phyloP scores from a whole-genome alignment of 2,329 filamentous ascomycete genomes.

The Orbilia quercus region DNA sequence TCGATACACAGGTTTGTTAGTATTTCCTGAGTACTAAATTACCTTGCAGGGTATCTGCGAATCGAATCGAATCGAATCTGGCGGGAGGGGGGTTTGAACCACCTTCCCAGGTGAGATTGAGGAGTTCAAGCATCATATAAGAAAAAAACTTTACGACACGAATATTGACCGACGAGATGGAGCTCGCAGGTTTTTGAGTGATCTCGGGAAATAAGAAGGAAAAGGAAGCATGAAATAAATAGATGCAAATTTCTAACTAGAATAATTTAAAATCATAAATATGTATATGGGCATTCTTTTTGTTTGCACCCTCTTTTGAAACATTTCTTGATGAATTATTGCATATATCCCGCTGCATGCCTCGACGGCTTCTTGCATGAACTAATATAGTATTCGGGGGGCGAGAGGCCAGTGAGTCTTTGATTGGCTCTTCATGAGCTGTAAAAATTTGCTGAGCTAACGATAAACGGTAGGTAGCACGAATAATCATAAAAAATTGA shows the following conservation, averaged over 20 bases:
- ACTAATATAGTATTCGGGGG: neutral
- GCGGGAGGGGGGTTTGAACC: conserved; percentile 7
- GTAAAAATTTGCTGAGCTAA: neutral
- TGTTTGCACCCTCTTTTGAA: neutral
- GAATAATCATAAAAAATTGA: neutral
- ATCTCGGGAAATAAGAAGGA: conserved; percentile 2
- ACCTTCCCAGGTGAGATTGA: conserved; percentile 48
- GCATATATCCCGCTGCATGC: conserved; percentile 1
- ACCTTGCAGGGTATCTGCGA: neutral
- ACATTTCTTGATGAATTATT: neutral
- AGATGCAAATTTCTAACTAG: neutral
- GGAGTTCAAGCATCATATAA: conserved; percentile 7
- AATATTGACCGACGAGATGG: neutral
- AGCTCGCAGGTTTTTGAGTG: neutral
- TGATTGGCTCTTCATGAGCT: neutral
- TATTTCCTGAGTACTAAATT: too few species aligned
- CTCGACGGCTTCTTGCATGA: conserved; percentile 9
- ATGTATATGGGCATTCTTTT: neutral
- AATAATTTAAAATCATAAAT: neutral
- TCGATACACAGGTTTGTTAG: conserved; percentile 5
- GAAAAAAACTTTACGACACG: neutral
- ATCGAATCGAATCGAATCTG: too few species aligned
- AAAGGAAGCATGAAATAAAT: neutral
- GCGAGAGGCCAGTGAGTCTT: too few species aligned
- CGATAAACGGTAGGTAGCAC: conserved; percentile 5